A percentile compares a stretch with the other conserved stretches of the same genome.
Conservation (phyloP, 495 filamentous ascomycete species). For the Barbatosphaeria neglecta region DNA sequence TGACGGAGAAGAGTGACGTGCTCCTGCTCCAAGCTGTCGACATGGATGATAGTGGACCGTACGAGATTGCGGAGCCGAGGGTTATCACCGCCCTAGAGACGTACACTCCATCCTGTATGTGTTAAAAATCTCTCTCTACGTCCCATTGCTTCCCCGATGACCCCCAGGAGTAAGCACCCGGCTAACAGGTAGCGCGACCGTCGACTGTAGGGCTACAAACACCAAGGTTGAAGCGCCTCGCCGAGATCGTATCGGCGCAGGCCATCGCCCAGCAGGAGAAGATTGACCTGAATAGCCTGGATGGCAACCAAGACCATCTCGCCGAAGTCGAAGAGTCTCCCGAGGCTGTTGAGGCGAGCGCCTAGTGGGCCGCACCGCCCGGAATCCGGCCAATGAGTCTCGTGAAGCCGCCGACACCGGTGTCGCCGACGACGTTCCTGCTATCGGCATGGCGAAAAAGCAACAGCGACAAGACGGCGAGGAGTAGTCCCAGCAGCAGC, state of each 20-base stretch:
- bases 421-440: background rate
- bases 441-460: background rate
- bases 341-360: constrained; percentile 14
- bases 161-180: too few relatives aligned
- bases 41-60: constrained; percentile 99
- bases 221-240: constrained; percentile 80
- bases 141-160: too few relatives aligned
- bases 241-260: constrained; percentile 94
- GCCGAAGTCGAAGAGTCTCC: constrained; percentile 31
- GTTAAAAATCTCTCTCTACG: too few relatives aligned
- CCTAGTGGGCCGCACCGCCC: constrained; percentile 16
- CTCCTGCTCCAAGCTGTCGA: constrained; percentile 87
- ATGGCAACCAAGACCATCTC: constrained; percentile 26
- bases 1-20: constrained; percentile 97
- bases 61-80: constrained; percentile 94
- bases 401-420: background rate
- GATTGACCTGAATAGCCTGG: constrained; percentile 43
- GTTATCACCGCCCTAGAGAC: constrained; percentile 95
- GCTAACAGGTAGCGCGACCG: constrained; percentile 8
- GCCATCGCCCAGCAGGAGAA: constrained; percentile 90
- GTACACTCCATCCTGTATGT: constrained; percentile 80
- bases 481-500: background rate
- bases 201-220: constrained; percentile 90
- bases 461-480: background rate
- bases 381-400: background rate